Evolutionary conservation across 805 yeast species (phyloP), one percentile per base, ranked within the genome.

Genomic region (Nakazawaea molendinolei): DNA sequence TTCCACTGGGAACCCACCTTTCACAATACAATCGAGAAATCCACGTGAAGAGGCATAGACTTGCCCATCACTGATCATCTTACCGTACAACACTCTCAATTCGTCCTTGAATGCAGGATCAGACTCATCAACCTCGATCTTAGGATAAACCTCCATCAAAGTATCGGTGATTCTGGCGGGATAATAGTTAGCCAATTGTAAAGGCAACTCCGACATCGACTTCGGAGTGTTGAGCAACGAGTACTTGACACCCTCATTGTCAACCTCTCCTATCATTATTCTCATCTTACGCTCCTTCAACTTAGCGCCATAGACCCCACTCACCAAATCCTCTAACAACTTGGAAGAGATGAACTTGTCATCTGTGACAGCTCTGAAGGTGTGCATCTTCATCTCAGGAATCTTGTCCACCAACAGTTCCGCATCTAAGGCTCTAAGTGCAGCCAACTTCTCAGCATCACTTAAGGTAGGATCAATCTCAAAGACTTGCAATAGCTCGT

Each of bases 301-400:
- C 39, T 48, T 47, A 28, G 43, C 33, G 1, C 58, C 55, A 39
- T 51, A 57, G 16, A 48, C 48, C 23, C 63, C 58, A 17, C 51
- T 43, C 19, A 42, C 36, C 7, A 65, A 40, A 41, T 65, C 70
- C 19, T 31, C 28, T 12, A 65, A 44, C 18, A 65, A 34, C 5
- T 44, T 39, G 3, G 52, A 36, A 2, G 61, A 40, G 6, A 65
- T 56, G 47, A 65, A 62, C 31, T 60, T 46, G 28, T 51, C 58
- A 44, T 65, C 70, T 2, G 67, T 55, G 15, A 61, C 60, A 8
- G 68, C 68, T 45, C 70, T 51, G 44, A 65, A 65, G 8, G 63
- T 58, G 39, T 56, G 61, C 33, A 37, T 30, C 8, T 42, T 44
- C 41, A 61, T 40, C 3, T 44, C 37, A 17, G 53, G 51, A 25